Percentiles rank a stretch among this genome's conserved stretches.
phyloP scores from a whole-genome alignment of 2,329 filamentous ascomycete genomes.

The Fusarium paranaense region DNA sequence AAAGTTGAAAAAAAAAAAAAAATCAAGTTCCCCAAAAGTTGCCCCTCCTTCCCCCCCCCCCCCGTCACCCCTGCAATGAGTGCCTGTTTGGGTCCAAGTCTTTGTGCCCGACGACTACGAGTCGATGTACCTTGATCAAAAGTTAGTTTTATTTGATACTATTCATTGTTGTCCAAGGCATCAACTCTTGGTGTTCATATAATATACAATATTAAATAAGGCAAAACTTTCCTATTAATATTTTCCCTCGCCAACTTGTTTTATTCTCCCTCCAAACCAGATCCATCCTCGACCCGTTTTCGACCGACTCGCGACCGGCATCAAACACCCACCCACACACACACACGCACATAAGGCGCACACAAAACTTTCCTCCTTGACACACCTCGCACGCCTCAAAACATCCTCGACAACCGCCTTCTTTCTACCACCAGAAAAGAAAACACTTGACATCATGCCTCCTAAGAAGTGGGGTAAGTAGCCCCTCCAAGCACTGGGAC shows the following conservation, averaged over 20 bases:
- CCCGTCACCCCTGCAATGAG: not conserved
- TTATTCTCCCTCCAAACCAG: slow-evolving; percentile 3
- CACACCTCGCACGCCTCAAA: slow-evolving; percentile 5
- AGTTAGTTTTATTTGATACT: not conserved
- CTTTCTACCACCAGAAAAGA: not conserved
- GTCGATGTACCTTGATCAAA: slow-evolving; percentile 4
- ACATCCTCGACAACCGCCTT: slow-evolving; percentile 23
- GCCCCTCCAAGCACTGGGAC: slow-evolving; percentile 5
- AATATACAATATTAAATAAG: not conserved
- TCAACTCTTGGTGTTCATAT: not conserved
- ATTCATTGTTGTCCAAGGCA: not conserved
- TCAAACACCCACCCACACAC: slow-evolving; percentile 36
- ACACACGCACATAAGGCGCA: slow-evolving; percentile 28
- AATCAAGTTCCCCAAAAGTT: slow-evolving; percentile 7
- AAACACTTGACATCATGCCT: slow-evolving; percentile 54
- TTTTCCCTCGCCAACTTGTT: not conserved
- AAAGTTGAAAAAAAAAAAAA: not conserved
- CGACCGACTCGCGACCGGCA: slow-evolving; percentile 27
- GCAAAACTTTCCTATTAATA: not conserved
- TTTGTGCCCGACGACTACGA: slow-evolving; percentile 36
- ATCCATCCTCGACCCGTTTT: slow-evolving; percentile 39
- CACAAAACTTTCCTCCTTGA: slow-evolving; percentile 36
- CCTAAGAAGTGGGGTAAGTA: slow-evolving; percentile 59
- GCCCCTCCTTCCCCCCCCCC: slow-evolving; percentile 31
- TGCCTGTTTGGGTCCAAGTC: slow-evolving; percentile 13